Conservation (phyloP, 148 eudicot genomes). For the Silene conica region DNA sequence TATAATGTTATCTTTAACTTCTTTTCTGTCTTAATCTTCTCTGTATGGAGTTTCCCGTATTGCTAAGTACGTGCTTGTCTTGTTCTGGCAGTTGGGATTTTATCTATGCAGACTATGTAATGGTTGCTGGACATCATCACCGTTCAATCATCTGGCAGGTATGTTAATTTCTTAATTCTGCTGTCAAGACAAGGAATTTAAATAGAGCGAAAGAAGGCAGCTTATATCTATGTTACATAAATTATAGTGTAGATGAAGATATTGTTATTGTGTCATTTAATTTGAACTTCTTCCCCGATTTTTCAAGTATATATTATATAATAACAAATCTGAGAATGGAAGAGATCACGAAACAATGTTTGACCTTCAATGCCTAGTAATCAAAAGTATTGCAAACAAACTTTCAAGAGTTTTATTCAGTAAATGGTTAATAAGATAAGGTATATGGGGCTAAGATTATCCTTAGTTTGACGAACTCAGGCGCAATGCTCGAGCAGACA, state of each 20-base stretch:
- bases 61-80: constrained; percentile 5
- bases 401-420: background rate
- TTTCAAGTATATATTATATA: too few relatives aligned
- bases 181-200: background rate
- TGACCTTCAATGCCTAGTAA: too few relatives aligned
- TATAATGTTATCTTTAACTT: background rate
- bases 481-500: too few relatives aligned
- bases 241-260: background rate
- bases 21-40: background rate
- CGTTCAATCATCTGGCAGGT: constrained; percentile 99
- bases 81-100: constrained; percentile 82
- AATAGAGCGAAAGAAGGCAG: background rate
- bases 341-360: too few relatives aligned
- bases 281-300: background rate
- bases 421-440: background rate
- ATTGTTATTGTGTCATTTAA: background rate
- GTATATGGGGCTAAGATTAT: background rate
- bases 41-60: constrained; percentile 11
- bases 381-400: background rate
- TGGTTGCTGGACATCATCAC: constrained; percentile 92
- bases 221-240: background rate
- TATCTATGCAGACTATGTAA: constrained; percentile 95
- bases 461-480: too few relatives aligned
- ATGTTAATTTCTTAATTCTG: background rate
- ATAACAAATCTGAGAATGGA: too few relatives aligned